These are phyloP conservation scores for Guadua angustifolia DNA, from an alignment of 176 grass and related monocot genomes.

Conservation along the genomic window DNA sequence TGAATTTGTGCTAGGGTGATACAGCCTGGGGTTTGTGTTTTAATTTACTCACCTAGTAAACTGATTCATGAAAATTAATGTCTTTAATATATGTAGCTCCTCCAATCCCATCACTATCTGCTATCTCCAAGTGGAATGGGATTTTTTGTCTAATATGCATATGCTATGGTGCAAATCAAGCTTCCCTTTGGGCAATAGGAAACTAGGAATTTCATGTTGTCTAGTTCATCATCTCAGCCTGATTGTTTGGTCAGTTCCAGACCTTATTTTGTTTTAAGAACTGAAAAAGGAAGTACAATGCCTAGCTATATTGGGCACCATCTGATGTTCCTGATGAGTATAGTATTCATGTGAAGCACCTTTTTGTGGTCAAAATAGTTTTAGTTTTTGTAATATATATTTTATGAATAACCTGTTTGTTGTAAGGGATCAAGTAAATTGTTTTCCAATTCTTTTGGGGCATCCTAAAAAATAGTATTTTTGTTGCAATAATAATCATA, in stretches of 20 bases:
- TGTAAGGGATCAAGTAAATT: neutral
- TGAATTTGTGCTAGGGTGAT: slow-evolving; percentile 6
- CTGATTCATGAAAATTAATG: neutral
- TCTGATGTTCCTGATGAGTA: neutral
- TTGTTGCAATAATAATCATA: neutral
- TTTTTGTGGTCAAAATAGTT: neutral
- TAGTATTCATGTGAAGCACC: neutral
- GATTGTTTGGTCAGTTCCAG: neutral
- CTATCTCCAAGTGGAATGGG: neutral
- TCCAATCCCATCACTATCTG: neutral
- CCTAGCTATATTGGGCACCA: neutral
- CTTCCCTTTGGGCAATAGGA: neutral
- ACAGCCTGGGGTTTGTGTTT: neutral
- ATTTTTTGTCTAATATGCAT: neutral
- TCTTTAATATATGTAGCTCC: neutral
- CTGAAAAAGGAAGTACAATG: neutral
- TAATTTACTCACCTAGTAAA: slow-evolving; percentile 5
- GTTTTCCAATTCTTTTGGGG: neutral
- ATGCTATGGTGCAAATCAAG: neutral
- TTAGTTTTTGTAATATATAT: neutral
- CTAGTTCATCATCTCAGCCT: neutral
- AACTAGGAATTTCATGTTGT: slow-evolving; percentile 3
- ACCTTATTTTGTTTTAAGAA: neutral
- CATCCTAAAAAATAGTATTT: neutral
- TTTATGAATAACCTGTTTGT: slow-evolving; percentile 20